phyloP scores from a whole-genome alignment of 2,329 filamentous ascomycete genomes.

The Hypoxylon sp. region DNA sequence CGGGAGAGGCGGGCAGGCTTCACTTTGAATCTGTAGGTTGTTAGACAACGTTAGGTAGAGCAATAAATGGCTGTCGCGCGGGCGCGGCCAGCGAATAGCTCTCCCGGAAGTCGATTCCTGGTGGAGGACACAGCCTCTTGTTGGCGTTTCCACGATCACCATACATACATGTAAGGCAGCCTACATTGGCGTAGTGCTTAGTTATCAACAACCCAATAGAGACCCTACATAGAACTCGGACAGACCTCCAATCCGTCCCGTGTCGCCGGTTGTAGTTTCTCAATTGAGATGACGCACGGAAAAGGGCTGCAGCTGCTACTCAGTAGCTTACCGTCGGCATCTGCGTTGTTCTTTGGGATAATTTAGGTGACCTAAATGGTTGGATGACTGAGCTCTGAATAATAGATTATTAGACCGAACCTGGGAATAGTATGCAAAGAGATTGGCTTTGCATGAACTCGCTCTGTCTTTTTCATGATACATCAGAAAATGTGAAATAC shows the following conservation, averaged over 20 bases:
- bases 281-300: conserved; percentile 15
- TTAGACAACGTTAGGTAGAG: conserved; percentile 12
- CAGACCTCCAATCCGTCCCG: conserved; percentile 23
- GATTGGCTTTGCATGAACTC: neutral
- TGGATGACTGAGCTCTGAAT: neutral
- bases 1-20: conserved; percentile 8
- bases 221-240: conserved; percentile 9
- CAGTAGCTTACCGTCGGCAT: neutral
- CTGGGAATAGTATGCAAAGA: neutral
- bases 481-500: neutral
- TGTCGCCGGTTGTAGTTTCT: conserved; percentile 28
- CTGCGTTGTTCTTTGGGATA: neutral
- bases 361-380: conserved; percentile 1
- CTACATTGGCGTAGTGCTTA: conserved; percentile 21
- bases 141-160: conserved; percentile 23
- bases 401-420: neutral
- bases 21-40: conserved; percentile 8
- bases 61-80: conserved; percentile 6
- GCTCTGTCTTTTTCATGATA: no score
- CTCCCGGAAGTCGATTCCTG: neutral
- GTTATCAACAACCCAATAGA: conserved; percentile 13
- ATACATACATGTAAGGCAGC: conserved; percentile 5
- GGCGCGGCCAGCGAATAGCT: conserved; percentile 1
- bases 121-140: neutral
- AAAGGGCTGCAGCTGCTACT: conserved; percentile 4